Evolutionary conservation across 2,329 filamentous ascomycete species (phyloP).

Genomic region (Rhynchosporium graminicola): DNA sequence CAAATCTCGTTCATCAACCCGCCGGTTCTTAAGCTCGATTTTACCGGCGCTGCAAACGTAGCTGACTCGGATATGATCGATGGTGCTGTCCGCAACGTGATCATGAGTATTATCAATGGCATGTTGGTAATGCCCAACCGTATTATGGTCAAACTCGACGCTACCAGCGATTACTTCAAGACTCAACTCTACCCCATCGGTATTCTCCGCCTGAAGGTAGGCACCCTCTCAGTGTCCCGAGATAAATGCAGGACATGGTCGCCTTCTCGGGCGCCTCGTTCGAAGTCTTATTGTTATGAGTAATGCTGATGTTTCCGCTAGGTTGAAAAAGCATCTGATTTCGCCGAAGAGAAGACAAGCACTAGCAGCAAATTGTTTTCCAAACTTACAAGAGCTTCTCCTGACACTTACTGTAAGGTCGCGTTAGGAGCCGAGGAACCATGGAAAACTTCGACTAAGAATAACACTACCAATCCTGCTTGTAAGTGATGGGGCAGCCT

Average conservation of each 20-base stretch:
- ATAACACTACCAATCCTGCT: conserved; percentile 20
- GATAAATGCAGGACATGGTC: too few relatives aligned
- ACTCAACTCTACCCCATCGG: conserved; percentile 19
- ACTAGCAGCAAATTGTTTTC: conserved; percentile 18
- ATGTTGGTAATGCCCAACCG: conserved; percentile 22
- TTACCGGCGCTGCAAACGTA: conserved; percentile 22
- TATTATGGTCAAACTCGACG: conserved; percentile 21
- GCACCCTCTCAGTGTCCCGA: too few relatives aligned
- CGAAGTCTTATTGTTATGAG: too few relatives aligned
- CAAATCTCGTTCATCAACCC: conserved; percentile 26
- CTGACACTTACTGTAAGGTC: conserved; percentile 20
- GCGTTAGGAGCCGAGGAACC: conserved; percentile 19
- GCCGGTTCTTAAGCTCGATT: conserved; percentile 21
- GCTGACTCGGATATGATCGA: conserved; percentile 22
- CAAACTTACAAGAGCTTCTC: conserved; percentile 20
- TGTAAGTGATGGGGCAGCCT: conserved; percentile 3
- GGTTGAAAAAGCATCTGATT: conserved; percentile 19
- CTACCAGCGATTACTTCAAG: conserved; percentile 25
- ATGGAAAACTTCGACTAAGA: conserved; percentile 19
- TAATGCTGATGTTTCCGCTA: too few relatives aligned
- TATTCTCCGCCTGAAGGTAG: conserved; percentile 18
- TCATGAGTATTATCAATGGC: conserved; percentile 21
- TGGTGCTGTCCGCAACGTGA: conserved; percentile 19
- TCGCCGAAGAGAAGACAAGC: conserved; percentile 18
- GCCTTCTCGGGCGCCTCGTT: too few relatives aligned